A percentile compares a stretch with the other conserved stretches of the same genome.
phyloP scores from a whole-genome alignment of 176 grass and related monocot genomes.

The Musa itinerans region DNA sequence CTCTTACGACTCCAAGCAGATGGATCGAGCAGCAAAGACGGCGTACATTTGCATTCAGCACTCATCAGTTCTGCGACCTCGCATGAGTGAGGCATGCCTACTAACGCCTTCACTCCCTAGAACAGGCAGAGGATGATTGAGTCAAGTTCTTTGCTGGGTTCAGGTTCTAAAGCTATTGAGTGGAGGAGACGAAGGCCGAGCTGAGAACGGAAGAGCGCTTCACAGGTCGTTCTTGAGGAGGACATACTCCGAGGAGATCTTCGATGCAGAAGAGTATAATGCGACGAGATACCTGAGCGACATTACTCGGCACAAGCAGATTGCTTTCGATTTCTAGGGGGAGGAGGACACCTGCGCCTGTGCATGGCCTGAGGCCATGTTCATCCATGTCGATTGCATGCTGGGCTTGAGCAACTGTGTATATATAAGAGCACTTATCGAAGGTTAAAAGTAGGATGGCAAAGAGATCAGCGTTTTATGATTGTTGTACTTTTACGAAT shows the following conservation, averaged over 20 bases:
- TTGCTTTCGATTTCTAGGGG: constrained; percentile 19
- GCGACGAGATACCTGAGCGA: constrained; percentile 6
- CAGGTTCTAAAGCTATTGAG: constrained; percentile 6
- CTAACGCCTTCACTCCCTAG: constrained; percentile 54
- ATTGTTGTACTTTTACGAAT: too few relatives aligned
- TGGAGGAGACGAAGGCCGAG: background rate
- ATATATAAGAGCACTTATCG: too few relatives aligned
- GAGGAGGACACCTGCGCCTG: too few relatives aligned
- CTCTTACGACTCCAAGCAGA: constrained; percentile 38
- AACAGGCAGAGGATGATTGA: constrained; percentile 25
- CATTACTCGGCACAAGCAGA: constrained; percentile 12
- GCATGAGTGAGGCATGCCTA: constrained; percentile 58
- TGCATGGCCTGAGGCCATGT: too few relatives aligned
- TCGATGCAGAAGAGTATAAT: constrained; percentile 16
- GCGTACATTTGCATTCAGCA: constrained; percentile 44
- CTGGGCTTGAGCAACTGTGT: too few relatives aligned
- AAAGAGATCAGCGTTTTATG: too few relatives aligned
- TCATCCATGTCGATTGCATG: too few relatives aligned
- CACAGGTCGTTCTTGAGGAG: background rate
- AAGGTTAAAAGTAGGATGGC: too few relatives aligned
- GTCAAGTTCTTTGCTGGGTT: background rate
- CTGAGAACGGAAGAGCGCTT: background rate
- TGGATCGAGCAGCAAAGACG: constrained; percentile 18
- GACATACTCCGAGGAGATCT: constrained; percentile 17
- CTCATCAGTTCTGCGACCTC: constrained; percentile 35